Conservation (phyloP, 257 asterid species). For the Nicotiana tomentosiformis region DNA sequence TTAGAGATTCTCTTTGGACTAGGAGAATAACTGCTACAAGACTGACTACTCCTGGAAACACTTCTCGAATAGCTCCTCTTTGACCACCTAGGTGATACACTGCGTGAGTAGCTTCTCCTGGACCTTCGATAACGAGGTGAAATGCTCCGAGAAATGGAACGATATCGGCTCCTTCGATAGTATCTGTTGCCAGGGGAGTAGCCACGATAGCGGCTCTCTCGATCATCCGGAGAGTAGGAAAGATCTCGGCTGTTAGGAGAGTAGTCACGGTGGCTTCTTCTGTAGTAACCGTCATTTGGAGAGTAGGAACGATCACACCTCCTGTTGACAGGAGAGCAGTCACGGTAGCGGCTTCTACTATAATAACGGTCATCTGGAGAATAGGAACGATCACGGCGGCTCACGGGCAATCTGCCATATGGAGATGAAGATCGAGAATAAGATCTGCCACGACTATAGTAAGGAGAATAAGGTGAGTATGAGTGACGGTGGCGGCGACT, state of each 20-base stretch:
- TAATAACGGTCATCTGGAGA: slow-evolving; percentile 35
- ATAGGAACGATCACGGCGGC: slow-evolving; percentile 35
- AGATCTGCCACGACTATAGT: slow-evolving; percentile 39
- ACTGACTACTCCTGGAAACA: slow-evolving; percentile 28
- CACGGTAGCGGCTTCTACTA: slow-evolving; percentile 24
- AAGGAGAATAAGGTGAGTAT: slow-evolving; percentile 23
- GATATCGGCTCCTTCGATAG: not conserved
- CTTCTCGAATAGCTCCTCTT: slow-evolving; percentile 42
- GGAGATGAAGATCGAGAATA: slow-evolving; percentile 52
- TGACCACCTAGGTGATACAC: slow-evolving; percentile 28
- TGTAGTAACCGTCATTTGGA: slow-evolving; percentile 27
- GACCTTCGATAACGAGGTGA: slow-evolving; percentile 12
- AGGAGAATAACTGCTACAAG: slow-evolving; percentile 23
- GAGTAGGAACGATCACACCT: slow-evolving; percentile 39
- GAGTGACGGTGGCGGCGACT: slow-evolving; percentile 11
- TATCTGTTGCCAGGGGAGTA: not conserved
- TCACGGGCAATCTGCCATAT: slow-evolving; percentile 47
- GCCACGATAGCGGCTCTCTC: not conserved
- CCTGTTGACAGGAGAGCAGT: not conserved
- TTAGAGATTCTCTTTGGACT: slow-evolving; percentile 17
- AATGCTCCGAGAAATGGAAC: slow-evolving; percentile 10
- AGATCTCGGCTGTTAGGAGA: slow-evolving; percentile 18
- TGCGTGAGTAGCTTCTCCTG: slow-evolving; percentile 38
- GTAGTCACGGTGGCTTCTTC: slow-evolving; percentile 20
- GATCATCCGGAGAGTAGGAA: slow-evolving; percentile 15